Evolutionary conservation across 768 basidiomycete genomes (phyloP), one percentile per base, ranked within the genome.

Genomic region (Tephrocybe sp.): DNA sequence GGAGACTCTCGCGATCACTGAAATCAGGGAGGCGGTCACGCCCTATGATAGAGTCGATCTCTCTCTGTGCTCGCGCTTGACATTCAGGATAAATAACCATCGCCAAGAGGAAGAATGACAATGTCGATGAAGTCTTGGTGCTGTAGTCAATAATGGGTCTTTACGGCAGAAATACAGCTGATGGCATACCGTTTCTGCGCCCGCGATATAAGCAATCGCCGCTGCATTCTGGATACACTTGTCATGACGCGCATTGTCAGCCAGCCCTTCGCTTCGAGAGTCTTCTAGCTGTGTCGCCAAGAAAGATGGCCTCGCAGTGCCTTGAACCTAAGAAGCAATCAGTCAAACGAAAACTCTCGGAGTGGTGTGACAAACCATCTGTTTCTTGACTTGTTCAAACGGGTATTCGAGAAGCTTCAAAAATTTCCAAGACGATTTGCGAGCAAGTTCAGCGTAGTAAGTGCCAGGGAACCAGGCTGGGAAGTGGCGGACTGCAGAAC

Each of bases 131-230:
- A 21, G 38, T 20, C 38, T 39, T 5, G 18, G 38, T 9, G 38
- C 5, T 12, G 18, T 20, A 4, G 7, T 20, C 12, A 17, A 36
- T 5, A 36, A 36, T 4, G 15, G 34, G 34, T 36, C 11, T 36
- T 14, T 36, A 17, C 15, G 34, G 14, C 15, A 5, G 21, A 23
- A 24, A 18, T 11, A n/a, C 36, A 3, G 38, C 18, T 9, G 9
- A 9, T 18, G 14, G n/a, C 54, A 41, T 45, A 74, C 74, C 26
- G 74, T 73, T 50, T 72, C 68, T 14, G 65, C 64, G 18, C 69
- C 74, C 15, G 62, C 70, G 40, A 60, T 26, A 45, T 59, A 63
- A 18, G 62, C 40, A 4, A 58, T 21, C 18, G 47, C 62, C 2
- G 61, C 54, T 17, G 46, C 39, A 14, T 47, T 59, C 30, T 58